These are phyloP conservation scores for Wolfiporia cocos DNA, from an alignment of 1,284 basidiomycete species.

Conservation along the genomic window DNA sequence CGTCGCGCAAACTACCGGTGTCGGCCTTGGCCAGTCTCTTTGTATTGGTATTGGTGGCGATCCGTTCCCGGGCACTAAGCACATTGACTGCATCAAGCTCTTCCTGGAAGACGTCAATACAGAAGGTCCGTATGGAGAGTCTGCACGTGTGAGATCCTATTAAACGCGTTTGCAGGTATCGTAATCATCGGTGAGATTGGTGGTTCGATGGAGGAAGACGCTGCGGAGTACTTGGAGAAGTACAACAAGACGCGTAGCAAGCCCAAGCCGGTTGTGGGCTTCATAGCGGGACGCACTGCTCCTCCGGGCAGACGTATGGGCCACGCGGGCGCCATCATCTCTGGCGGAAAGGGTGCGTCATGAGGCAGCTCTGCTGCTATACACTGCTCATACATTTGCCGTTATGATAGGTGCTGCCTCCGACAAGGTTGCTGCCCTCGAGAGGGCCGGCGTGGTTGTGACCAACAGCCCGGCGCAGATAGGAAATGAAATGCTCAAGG, in stretches of 20 bases:
- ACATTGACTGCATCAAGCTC: slow-evolving; percentile 94
- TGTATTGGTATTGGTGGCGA: slow-evolving; percentile 99
- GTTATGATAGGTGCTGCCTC: slow-evolving; percentile 80
- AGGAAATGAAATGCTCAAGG: slow-evolving; percentile 83
- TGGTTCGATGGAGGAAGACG: slow-evolving; percentile 99
- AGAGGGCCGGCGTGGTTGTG: slow-evolving; percentile 90
- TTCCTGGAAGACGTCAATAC: slow-evolving; percentile 93
- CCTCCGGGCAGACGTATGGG: slow-evolving; percentile 99
- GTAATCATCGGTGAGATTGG: slow-evolving; percentile 99
- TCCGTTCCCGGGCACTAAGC: slow-evolving; percentile 97
- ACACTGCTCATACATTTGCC: not conserved
- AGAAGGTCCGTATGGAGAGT: slow-evolving; percentile 53
- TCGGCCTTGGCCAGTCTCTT: slow-evolving; percentile 94
- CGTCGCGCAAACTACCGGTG: slow-evolving; percentile 91
- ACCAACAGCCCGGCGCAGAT: slow-evolving; percentile 97
- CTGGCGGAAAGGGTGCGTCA: slow-evolving; percentile 87
- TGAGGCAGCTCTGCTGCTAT: not conserved
- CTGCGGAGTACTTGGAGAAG: slow-evolving; percentile 90
- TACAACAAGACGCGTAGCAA: slow-evolving; percentile 87
- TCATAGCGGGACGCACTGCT: slow-evolving; percentile 97
- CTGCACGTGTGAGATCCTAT: too few relatives aligned
- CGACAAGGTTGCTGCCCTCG: slow-evolving; percentile 95
- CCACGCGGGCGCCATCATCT: slow-evolving; percentile 97
- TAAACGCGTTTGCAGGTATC: slow-evolving; percentile 60
- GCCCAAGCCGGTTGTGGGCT: slow-evolving; percentile 96